Base-by-base conservation (phyloP, 257 asterid species). In the Ligustrum vulgare region DNA sequence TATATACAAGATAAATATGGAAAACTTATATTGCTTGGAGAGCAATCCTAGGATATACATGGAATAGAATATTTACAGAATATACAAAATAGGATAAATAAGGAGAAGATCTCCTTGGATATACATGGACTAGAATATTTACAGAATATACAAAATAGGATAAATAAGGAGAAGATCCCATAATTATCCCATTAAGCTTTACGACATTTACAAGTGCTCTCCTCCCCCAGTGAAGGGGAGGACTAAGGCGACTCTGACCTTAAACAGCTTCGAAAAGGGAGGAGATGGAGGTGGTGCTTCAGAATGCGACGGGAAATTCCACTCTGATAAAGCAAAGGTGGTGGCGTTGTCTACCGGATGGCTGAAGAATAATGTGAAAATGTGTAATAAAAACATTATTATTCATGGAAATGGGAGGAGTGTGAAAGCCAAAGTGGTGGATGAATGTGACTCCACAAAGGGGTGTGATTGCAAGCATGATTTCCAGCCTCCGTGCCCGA, bases 361-460 rank as follows among this genome's bases (percentile, higher is more conserved):
- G 68, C 76, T 54, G 4, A 72, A 32, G 25, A 31, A 35, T 72
- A 13, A 58, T 3, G 39, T 8, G 68, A 54, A 54, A 32, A 72
- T 69, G 69, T 72, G 69, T 45, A 54, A 54, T 35, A 72, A 56
- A 20, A n/a, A 13, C 10, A 56, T 72, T 1, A 32, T 67, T 3
- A 56, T 72, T 10, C 23, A 18, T 33, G 76, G 20, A 1, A 72
- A 72, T n/a, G 69, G 76, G 25, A 45, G 18, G 12, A 35, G 67
- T 28, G 31, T 28, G 31, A 28, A 28, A 28, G 31, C 31, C 31
- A 28, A 28, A 1, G 31, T 28, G 31, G 31, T 28, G 31, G 84
- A 82, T 28, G 86, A 80, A 32, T 77, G 86, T 69, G 82, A 80
- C 74, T 80, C 82, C 15, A 77, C 80, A 1, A 63, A 36, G 81